Percentiles rank a stretch among this genome's conserved stretches.
phyloP scores from a whole-genome alignment of 2,329 filamentous ascomycete genomes.

The Fusarium duplospermum region DNA sequence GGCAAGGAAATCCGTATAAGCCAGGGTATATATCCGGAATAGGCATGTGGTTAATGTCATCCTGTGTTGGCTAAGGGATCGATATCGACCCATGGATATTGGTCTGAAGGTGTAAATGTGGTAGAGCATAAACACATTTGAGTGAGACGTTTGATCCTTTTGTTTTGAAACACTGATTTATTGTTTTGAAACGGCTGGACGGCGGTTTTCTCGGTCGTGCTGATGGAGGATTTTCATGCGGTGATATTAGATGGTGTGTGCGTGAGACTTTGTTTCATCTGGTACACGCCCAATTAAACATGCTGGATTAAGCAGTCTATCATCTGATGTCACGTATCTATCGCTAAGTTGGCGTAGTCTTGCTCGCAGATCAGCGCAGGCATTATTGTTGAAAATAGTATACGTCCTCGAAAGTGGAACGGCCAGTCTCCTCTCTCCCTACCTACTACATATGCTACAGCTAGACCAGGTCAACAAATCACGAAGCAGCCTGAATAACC shows the following conservation, averaged over 20 bases:
- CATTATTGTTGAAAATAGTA: too few species aligned
- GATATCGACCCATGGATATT: background rate
- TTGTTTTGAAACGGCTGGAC: background rate
- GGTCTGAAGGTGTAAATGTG: background rate
- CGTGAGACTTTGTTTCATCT: slow-evolving; percentile 5
- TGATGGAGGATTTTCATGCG: slow-evolving; percentile 21
- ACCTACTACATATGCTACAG: too few species aligned
- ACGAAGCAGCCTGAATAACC: too few species aligned
- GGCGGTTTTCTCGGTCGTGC: slow-evolving; percentile 1
- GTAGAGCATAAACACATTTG: slow-evolving; percentile 1
- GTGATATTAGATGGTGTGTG: background rate
- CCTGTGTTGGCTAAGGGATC: background rate
- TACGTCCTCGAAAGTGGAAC: too few species aligned
- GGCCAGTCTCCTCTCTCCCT: too few species aligned
- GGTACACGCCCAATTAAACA: background rate
- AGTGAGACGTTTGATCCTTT: slow-evolving; percentile 7
- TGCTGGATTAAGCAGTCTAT: background rate
- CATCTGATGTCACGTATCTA: too few species aligned
- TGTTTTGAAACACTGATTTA: background rate
- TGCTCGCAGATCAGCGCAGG: too few species aligned
- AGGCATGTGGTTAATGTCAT: background rate
- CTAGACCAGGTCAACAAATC: too few species aligned
- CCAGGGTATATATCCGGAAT: background rate
- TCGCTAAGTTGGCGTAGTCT: too few species aligned
- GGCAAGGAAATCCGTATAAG: background rate